These are phyloP conservation scores for Dactylellina sp. DNA, from an alignment of 2,329 filamentous ascomycete genomes.

Conservation along the genomic window DNA sequence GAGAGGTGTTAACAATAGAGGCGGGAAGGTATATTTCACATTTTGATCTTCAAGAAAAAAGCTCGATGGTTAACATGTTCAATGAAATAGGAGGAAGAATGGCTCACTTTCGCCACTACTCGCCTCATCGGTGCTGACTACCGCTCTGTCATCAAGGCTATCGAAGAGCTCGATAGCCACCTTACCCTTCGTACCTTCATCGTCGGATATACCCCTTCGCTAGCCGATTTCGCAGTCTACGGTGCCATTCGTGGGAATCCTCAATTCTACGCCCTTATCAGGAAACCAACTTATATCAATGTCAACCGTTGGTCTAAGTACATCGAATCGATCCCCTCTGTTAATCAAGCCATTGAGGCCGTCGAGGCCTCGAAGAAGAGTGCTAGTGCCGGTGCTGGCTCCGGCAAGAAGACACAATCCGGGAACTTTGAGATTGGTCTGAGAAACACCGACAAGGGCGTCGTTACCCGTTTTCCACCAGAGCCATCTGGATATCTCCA, in stretches of 20 bases:
- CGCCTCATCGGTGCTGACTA: conserved; percentile 74
- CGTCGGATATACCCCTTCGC: conserved; percentile 80
- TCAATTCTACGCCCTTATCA: conserved; percentile 81
- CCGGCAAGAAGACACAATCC: conserved; percentile 72
- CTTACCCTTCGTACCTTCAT: conserved; percentile 88
- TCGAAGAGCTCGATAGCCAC: conserved; percentile 85
- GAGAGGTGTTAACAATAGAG: conserved; percentile 54
- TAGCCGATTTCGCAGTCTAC: conserved; percentile 85
- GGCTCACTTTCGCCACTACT: conserved; percentile 69
- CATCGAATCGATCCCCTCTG: conserved; percentile 83
- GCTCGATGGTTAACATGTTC: conserved; percentile 3
- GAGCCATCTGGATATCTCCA: conserved; percentile 96
- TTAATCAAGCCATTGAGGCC: conserved; percentile 76
- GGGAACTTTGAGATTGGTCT: conserved; percentile 91
- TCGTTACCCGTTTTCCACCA: conserved; percentile 91
- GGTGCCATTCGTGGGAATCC: conserved; percentile 80
- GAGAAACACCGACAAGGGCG: conserved; percentile 84
- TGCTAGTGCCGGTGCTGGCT: conserved; percentile 62
- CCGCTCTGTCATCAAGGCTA: conserved; percentile 80
- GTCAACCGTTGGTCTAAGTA: conserved; percentile 87
- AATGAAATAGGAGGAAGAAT: conserved; percentile 66
- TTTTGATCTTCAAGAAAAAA: neutral
- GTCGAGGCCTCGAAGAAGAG: conserved; percentile 77
- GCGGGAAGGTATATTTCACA: conserved; percentile 40
- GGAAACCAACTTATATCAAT: conserved; percentile 74